These are phyloP conservation scores for Plasmopara viticola DNA, from an alignment of 352 stramenopile species.

Conservation along the genomic window DNA sequence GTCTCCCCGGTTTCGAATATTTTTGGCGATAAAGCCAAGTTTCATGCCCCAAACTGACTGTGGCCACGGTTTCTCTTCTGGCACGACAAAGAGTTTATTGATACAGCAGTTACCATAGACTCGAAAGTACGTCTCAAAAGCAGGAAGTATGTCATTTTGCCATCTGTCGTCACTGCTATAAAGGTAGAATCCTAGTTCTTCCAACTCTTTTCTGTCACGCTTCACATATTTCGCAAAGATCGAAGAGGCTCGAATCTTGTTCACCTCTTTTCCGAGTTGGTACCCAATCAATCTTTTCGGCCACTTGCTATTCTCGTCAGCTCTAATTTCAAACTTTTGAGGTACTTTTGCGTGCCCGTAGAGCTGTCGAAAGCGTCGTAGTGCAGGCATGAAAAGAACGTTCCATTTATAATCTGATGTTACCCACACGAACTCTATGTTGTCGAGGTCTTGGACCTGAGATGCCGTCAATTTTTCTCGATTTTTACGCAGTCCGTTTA, in stretches of 20 bases:
- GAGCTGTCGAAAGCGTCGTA: constrained; percentile 29
- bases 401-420: constrained; percentile 32
- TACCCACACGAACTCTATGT: constrained; percentile 38
- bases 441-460: constrained; percentile 29
- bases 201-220: constrained; percentile 27
- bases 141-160: constrained; percentile 42
- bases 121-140: constrained; percentile 33
- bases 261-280: constrained; percentile 39
- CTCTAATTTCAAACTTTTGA: constrained; percentile 32
- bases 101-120: constrained; percentile 44
- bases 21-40: constrained; percentile 49
- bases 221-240: constrained; percentile 28
- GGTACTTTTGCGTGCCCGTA: constrained; percentile 37
- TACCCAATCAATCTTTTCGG: constrained; percentile 26
- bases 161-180: constrained; percentile 43
- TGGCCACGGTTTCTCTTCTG: constrained; percentile 25
- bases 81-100: constrained; percentile 32
- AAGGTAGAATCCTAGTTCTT: constrained; percentile 44
- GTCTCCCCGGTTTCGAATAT: constrained; percentile 44
- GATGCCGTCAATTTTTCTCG: constrained; percentile 15
- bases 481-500: constrained; percentile 30
- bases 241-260: constrained; percentile 33
- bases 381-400: constrained; percentile 29
- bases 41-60: constrained; percentile 15
- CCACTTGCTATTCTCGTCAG: constrained; percentile 20